Conservation (phyloP, 208 protist genomes). For the Hexamita inflata region DNA sequence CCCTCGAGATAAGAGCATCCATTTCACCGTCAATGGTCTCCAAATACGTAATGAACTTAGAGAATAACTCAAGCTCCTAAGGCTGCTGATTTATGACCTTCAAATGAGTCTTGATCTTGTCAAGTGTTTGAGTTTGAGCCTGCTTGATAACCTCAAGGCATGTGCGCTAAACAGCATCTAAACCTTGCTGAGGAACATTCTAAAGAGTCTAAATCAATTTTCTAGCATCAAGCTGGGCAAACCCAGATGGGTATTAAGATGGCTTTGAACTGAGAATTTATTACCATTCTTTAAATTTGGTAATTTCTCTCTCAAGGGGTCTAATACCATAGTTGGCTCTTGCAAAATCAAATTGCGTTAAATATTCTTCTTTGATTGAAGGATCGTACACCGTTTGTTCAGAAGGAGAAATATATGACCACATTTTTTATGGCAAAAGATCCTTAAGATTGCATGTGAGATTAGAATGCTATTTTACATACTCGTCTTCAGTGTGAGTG, state of each 20-base stretch:
- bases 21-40: conserved; percentile 6
- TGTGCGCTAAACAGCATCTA: conserved; percentile 9
- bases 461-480: background rate
- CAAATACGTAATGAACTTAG: background rate
- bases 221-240: conserved; percentile 14
- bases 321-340: conserved; percentile 2
- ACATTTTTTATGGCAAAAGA: background rate
- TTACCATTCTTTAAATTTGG: conserved; percentile 5
- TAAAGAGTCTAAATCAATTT: conserved; percentile 7
- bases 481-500: background rate
- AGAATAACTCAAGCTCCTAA: background rate
- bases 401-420: background rate
- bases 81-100: conserved; percentile 4
- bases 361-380: background rate
- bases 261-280: background rate
- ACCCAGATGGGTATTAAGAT: background rate
- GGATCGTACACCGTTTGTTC: background rate
- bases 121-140: background rate
- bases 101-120: background rate
- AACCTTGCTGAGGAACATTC: background rate
- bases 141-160: background rate
- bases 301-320: conserved; percentile 11
- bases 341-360: background rate
- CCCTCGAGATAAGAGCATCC: background rate
- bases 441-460: background rate